These are phyloP conservation scores for Fraxinus excelsior DNA, from an alignment of 257 asterid species.

Conservation along the genomic window DNA sequence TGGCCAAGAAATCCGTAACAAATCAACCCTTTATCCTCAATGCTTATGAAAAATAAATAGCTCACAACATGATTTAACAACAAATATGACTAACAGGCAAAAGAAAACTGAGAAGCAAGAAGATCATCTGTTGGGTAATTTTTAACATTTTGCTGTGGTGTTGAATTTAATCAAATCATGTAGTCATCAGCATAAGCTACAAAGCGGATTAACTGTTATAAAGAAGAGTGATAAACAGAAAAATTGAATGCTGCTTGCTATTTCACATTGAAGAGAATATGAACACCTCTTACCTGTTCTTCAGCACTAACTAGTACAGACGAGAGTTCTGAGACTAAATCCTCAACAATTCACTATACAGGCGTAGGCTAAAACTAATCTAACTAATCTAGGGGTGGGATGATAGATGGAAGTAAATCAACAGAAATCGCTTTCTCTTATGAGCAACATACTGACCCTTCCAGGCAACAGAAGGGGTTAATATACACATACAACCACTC, in stretches of 20 bases:
- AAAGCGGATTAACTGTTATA: background rate
- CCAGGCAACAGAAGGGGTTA: slow-evolving; percentile 28
- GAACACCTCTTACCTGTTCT: slow-evolving; percentile 15
- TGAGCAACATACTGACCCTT: slow-evolving; percentile 19
- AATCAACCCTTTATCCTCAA: background rate
- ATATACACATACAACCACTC: slow-evolving; percentile 26
- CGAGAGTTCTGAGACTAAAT: slow-evolving; percentile 9
- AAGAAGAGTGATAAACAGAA: no score
- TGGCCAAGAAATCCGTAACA: background rate
- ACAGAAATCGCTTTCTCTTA: background rate
- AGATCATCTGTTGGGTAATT: background rate
- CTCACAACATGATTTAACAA: background rate
- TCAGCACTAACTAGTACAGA: slow-evolving; percentile 26
- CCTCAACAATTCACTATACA: slow-evolving; percentile 35
- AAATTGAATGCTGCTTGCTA: background rate
- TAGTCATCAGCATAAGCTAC: background rate
- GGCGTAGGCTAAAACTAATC: slow-evolving; percentile 23
- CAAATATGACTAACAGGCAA: background rate
- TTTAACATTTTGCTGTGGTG: background rate
- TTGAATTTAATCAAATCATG: no score
- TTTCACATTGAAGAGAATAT: slow-evolving; percentile 9
- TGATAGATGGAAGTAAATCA: slow-evolving; percentile 2
- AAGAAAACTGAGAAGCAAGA: background rate
- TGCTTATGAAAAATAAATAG: background rate
- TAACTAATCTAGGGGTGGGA: background rate